phyloP scores from a whole-genome alignment of 805 yeast species.

The Metschnikowia lachancei region DNA sequence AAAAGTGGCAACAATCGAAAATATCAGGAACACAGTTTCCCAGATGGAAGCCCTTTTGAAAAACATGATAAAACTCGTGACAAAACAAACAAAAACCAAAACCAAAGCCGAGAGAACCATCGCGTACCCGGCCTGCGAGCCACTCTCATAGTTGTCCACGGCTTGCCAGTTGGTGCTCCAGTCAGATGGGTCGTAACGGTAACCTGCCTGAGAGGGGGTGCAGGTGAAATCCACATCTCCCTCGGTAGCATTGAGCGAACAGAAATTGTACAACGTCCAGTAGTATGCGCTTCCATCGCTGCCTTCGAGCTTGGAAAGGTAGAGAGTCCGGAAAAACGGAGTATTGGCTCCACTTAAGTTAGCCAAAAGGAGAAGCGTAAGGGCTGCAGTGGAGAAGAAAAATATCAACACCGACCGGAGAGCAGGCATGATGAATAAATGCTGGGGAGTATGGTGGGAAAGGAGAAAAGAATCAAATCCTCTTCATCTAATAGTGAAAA shows the following conservation, averaged over 20 bases:
- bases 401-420: conserved; percentile 14
- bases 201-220: conserved; percentile 11
- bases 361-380: conserved; percentile 15
- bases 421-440: conserved; percentile 6
- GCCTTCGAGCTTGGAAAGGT: conserved; percentile 13
- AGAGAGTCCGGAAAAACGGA: conserved; percentile 13
- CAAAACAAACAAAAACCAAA: conserved; percentile 4
- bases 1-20: conserved; percentile 6
- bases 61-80: conserved; percentile 5
- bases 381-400: conserved; percentile 15
- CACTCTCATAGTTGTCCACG: conserved; percentile 1
- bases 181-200: conserved; percentile 13
- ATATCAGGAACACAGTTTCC: conserved; percentile 5
- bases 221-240: conserved; percentile 11
- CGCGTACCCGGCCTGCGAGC: conserved; percentile 14
- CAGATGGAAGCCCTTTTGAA: conserved; percentile 6
- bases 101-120: conserved; percentile 9
- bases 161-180: conserved; percentile 13
- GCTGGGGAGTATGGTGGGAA: no score
- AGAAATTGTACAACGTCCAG: conserved; percentile 15
- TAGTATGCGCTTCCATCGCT: conserved; percentile 11
- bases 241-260: conserved; percentile 11
- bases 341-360: conserved; percentile 16
- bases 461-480: no score
- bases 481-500: no score